These are phyloP conservation scores for Citrus australasica DNA, from an alignment of 345 rosid species.

Conservation along the genomic window DNA sequence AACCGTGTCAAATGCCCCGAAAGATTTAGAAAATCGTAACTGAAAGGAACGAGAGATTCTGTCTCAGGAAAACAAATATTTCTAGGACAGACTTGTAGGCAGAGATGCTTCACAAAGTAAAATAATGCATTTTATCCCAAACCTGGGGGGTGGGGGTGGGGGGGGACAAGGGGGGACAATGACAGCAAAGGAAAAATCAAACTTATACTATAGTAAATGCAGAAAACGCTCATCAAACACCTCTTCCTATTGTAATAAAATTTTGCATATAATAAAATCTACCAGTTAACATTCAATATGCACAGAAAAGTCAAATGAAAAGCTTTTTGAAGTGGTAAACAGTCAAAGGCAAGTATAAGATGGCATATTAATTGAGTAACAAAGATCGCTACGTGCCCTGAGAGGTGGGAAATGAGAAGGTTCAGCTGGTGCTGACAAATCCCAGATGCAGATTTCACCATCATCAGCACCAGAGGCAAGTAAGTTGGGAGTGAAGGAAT, in stretches of 20 bases:
- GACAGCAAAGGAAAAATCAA: too few relatives aligned
- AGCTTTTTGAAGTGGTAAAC: neutral
- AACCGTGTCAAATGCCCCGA: constrained; percentile 10
- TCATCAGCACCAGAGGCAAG: constrained; percentile 99
- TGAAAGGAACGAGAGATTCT: neutral
- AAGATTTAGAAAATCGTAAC: neutral
- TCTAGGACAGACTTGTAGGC: neutral
- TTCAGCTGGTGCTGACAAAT: constrained; percentile 71
- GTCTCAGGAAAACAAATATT: neutral
- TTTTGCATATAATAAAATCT: neutral
- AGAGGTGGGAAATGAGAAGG: constrained; percentile 86
- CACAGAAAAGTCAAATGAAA: neutral
- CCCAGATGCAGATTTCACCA: constrained; percentile 97
- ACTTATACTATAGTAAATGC: too few relatives aligned
- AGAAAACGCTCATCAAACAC: neutral
- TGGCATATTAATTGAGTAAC: neutral
- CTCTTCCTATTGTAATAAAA: neutral
- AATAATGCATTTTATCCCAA: neutral
- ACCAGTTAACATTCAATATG: neutral
- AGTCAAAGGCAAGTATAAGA: neutral
- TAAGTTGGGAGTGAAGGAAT: constrained; percentile 63
- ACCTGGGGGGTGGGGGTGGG: too few relatives aligned
- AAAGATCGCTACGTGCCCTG: constrained; percentile 40
- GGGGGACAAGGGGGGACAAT: too few relatives aligned
- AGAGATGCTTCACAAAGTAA: neutral